These are phyloP conservation scores for Zizania latifolia DNA, from an alignment of 176 grass and related monocot species.

Conservation along the genomic window DNA sequence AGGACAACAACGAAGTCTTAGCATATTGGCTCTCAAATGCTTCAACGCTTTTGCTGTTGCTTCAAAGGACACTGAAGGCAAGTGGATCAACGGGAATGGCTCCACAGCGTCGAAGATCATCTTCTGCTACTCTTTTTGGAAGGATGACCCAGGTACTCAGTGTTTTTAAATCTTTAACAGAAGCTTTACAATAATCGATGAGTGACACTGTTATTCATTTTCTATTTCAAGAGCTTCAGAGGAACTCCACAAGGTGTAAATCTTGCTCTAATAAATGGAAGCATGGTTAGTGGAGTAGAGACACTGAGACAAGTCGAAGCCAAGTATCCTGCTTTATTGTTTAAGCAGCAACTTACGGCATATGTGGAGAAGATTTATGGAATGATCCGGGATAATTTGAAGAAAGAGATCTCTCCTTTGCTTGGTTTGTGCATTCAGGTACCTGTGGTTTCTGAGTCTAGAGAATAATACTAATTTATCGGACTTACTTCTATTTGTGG, in stretches of 20 bases:
- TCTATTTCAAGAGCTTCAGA: conserved; percentile 73
- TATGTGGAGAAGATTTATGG: conserved; percentile 99
- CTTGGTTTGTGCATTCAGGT: conserved; percentile 97
- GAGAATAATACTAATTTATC: conserved; percentile 3
- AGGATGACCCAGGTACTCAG: conserved; percentile 84
- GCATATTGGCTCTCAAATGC: conserved; percentile 99
- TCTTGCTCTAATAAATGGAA: conserved; percentile 78
- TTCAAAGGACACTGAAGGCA: conserved; percentile 90
- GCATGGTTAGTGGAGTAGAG: conserved; percentile 66
- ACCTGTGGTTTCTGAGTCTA: conserved; percentile 21
- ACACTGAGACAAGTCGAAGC: conserved; percentile 92
- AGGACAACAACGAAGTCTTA: conserved; percentile 91
- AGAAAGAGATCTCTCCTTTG: conserved; percentile 98
- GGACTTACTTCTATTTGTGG: conserved; percentile 3
- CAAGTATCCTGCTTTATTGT: conserved; percentile 91
- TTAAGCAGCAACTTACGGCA: conserved; percentile 94
- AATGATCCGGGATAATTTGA: conserved; percentile 99
- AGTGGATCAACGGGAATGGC: conserved; percentile 91
- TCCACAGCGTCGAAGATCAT: conserved; percentile 80
- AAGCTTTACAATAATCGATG: conserved; percentile 27
- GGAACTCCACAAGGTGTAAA: conserved; percentile 92
- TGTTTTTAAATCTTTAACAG: conserved; percentile 3
- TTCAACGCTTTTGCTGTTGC: conserved; percentile 77
- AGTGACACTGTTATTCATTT: conserved; percentile 22
- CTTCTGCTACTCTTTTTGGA: conserved; percentile 95